phyloP scores from a whole-genome alignment of 805 yeast genomes.

The Middelhovenomyces tepae region DNA sequence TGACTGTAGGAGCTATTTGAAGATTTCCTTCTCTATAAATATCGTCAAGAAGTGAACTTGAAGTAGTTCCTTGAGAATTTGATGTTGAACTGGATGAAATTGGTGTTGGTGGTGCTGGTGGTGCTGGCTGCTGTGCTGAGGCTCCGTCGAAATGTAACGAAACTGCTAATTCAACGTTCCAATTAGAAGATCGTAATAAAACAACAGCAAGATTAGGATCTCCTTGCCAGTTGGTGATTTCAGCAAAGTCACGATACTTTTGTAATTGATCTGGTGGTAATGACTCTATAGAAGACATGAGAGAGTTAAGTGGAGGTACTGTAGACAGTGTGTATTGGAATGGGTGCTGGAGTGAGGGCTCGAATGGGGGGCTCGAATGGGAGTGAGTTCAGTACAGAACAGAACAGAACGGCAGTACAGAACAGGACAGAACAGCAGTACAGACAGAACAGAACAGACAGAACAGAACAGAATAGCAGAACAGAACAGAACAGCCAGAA shows the following conservation, averaged over 20 bases:
- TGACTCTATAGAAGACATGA: conserved; percentile 1
- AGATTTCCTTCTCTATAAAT: conserved; percentile 13
- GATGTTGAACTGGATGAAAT: too few relatives aligned
- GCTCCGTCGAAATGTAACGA: conserved; percentile 13
- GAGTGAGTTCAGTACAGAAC: too few relatives aligned
- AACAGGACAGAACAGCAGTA: too few relatives aligned
- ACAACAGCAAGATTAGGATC: conserved; percentile 22
- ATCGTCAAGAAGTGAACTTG: conserved; percentile 18
- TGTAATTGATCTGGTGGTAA: conserved; percentile 11
- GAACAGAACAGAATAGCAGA: too few relatives aligned
- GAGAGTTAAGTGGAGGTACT: too few relatives aligned
- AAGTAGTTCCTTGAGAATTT: conserved; percentile 24
- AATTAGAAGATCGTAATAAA: conserved; percentile 26
- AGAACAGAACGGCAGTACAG: too few relatives aligned
- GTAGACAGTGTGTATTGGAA: too few relatives aligned
- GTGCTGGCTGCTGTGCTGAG: conserved; percentile 4
- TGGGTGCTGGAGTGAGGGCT: too few relatives aligned
- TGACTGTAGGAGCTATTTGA: conserved; percentile 26
- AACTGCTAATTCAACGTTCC: conserved; percentile 33
- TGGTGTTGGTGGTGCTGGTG: conserved; percentile 6
- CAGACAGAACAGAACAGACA: too few relatives aligned
- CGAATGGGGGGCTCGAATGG: too few relatives aligned
- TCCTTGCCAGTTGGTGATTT: conserved; percentile 26
- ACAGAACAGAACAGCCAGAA: too few relatives aligned
- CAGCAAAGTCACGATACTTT: conserved; percentile 23